phyloP scores from a whole-genome alignment of 257 asterid genomes.

The Voacanga thouarsii region DNA sequence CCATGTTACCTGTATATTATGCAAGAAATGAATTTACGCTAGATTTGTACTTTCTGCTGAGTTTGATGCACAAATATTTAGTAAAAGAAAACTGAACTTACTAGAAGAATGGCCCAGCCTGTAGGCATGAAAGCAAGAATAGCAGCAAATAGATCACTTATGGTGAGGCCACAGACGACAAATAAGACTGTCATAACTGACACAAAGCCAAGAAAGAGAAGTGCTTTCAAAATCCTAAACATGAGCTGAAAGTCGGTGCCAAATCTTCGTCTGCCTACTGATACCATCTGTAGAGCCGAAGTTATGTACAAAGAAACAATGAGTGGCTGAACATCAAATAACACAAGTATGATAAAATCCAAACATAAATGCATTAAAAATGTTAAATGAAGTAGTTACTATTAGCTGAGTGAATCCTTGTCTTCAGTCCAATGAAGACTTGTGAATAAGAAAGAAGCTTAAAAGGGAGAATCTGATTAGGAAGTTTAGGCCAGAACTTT shows the following conservation, averaged over 20 bases:
- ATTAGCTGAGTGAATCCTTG: not conserved
- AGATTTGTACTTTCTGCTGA: not conserved
- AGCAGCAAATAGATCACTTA: slow-evolving; percentile 80
- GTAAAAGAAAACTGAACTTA: slow-evolving; percentile 26
- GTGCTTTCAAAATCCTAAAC: slow-evolving; percentile 96
- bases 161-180: slow-evolving; percentile 65
- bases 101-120: slow-evolving; percentile 96
- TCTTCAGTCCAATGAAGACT: not conserved
- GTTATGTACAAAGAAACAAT: not conserved
- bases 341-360: not conserved
- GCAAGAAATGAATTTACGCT: not conserved
- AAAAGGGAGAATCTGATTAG: not conserved
- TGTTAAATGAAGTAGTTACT: not conserved
- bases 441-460: not conserved
- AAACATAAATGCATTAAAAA: not conserved
- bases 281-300: slow-evolving; percentile 63
- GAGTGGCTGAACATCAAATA: not conserved
- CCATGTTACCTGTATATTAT: too few relatives aligned
- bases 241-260: slow-evolving; percentile 97
- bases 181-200: slow-evolving; percentile 93
- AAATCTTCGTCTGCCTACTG: slow-evolving; percentile 90
- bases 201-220: slow-evolving; percentile 79
- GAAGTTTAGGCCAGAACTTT: not conserved
- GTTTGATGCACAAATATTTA: not conserved
- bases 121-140: slow-evolving; percentile 94